A percentile compares a stretch with the other conserved stretches of the same genome.
Conservation (phyloP, 331 rosid genomes). For the Quercus lobata region DNA sequence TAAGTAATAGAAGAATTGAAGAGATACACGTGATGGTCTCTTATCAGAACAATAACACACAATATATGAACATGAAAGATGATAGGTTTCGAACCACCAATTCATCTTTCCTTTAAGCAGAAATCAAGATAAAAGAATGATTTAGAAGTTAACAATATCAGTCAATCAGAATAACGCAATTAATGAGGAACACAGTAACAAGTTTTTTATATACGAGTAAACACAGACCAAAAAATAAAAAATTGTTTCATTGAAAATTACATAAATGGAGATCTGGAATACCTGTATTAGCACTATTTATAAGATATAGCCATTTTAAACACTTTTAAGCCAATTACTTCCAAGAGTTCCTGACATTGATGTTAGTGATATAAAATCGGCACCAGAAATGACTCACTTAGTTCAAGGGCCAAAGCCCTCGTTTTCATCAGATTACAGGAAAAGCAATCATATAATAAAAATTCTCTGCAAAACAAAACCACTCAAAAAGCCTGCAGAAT, state of each 20-base stretch:
- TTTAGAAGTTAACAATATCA: too few relatives aligned
- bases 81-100: too few relatives aligned
- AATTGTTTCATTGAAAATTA: not conserved
- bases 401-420: constrained; percentile 8
- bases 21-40: too few relatives aligned
- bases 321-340: constrained; percentile 16
- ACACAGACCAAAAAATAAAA: not conserved
- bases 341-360: not conserved
- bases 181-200: not conserved
- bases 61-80: too few relatives aligned
- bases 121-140: too few relatives aligned
- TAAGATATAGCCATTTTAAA: constrained; percentile 9
- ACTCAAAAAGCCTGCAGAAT: constrained; percentile 1
- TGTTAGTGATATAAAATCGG: not conserved
- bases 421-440: not conserved
- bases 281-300: not conserved
- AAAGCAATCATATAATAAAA: constrained; percentile 5
- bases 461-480: constrained; percentile 16
- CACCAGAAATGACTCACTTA: not conserved
- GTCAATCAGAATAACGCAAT: too few relatives aligned
- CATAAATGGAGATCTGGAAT: not conserved
- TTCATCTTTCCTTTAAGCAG: too few relatives aligned
- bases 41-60: too few relatives aligned
- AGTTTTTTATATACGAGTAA: not conserved
- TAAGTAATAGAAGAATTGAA: too few relatives aligned